Conservation (phyloP, 2,329 filamentous ascomycete species). For the Neopestalotiopsis rosae region DNA sequence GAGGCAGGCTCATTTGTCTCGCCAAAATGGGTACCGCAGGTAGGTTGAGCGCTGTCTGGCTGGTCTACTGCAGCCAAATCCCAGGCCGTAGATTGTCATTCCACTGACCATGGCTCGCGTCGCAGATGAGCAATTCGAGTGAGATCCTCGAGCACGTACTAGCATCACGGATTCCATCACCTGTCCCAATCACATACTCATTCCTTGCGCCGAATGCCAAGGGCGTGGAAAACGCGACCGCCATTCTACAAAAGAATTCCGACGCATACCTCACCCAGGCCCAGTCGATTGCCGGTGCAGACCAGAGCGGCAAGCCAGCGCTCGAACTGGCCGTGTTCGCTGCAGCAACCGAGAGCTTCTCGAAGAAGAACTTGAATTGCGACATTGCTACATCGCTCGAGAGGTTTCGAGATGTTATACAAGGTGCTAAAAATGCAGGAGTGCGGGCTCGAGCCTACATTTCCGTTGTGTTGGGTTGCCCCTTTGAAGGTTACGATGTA, state of each 20-base stretch:
- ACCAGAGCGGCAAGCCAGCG: constrained; percentile 49
- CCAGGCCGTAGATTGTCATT: constrained; percentile 19
- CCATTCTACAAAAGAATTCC: constrained; percentile 58
- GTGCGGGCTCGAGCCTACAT: constrained; percentile 80
- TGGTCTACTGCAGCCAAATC: not conserved
- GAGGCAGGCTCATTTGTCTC: constrained; percentile 73
- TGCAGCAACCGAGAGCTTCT: constrained; percentile 81
- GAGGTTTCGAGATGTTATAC: constrained; percentile 73
- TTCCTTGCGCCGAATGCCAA: constrained; percentile 81
- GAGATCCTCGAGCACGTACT: constrained; percentile 75
- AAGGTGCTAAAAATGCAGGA: constrained; percentile 66
- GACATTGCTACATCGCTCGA: constrained; percentile 75
- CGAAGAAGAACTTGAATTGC: constrained; percentile 83
- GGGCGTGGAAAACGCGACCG: constrained; percentile 69
- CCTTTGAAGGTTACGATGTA: constrained; percentile 72
- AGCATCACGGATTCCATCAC: constrained; percentile 58
- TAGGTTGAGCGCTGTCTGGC: constrained; percentile 32
- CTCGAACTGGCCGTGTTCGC: constrained; percentile 83
- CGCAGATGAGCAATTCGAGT: constrained; percentile 80
- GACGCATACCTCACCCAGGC: constrained; percentile 56
- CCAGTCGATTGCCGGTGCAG: constrained; percentile 43
- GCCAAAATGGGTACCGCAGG: constrained; percentile 72
- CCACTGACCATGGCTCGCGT: not conserved
- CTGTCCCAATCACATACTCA: constrained; percentile 70
- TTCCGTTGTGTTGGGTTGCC: constrained; percentile 81